Evolutionary conservation across 371 early-diverging fungal species (phyloP).

Genomic region (Rhizopus sp.): DNA sequence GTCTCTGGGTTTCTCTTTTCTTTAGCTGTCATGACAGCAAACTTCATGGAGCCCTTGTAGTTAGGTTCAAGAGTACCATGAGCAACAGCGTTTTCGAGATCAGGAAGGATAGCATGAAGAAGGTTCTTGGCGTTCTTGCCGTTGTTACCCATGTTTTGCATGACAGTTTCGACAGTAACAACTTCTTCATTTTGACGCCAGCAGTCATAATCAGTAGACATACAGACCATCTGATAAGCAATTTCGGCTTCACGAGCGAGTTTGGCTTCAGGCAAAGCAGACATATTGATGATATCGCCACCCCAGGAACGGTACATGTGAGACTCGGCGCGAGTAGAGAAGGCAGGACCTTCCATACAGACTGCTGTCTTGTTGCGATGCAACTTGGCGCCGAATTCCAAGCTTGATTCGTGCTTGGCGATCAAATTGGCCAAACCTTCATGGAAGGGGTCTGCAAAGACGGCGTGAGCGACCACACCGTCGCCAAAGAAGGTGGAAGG

Average conservation of each 20-base stretch:
- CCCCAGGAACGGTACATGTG: constrained; percentile 94
- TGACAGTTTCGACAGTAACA: constrained; percentile 92
- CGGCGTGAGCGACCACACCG: constrained; percentile 88
- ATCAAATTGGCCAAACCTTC: constrained; percentile 74
- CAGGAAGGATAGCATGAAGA: constrained; percentile 78
- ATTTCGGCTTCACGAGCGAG: constrained; percentile 97
- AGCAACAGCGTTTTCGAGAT: constrained; percentile 66
- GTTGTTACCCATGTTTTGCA: constrained; percentile 88
- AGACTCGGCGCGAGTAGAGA: constrained; percentile 96
- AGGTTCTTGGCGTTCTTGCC: constrained; percentile 81
- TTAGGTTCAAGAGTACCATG: constrained; percentile 44
- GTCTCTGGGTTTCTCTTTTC: constrained; percentile 74
- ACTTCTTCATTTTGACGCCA: constrained; percentile 92
- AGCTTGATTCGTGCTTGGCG: constrained; percentile 48
- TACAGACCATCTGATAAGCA: constrained; percentile 96
- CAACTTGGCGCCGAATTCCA: constrained; percentile 55
- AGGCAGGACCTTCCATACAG: constrained; percentile 98
- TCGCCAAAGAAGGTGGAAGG: constrained; percentile 89
- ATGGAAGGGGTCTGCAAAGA: constrained; percentile 96
- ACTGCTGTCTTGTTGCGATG: constrained; percentile 86
- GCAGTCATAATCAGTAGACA: constrained; percentile 99
- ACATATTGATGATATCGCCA: constrained; percentile 96
- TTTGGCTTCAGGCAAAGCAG: constrained; percentile 94
- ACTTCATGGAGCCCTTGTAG: constrained; percentile 75
- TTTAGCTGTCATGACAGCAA: constrained; percentile 72